A percentile compares a stretch with the other conserved stretches of the same genome.
Evolutionary conservation across 2,329 filamentous ascomycete species (phyloP).

Genomic region (Colletotrichum sp.): DNA sequence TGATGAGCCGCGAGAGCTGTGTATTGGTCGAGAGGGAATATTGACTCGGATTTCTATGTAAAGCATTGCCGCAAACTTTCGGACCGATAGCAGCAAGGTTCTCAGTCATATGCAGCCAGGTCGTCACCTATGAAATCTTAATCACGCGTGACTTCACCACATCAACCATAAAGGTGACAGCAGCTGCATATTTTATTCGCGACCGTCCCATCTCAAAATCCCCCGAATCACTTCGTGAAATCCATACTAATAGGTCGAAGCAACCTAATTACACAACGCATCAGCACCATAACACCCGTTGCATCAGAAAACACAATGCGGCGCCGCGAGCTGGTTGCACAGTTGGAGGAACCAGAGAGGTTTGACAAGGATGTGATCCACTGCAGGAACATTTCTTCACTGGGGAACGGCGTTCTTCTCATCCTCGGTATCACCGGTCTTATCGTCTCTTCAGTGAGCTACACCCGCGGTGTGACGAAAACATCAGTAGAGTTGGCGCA

Average conservation of each 20-base stretch:
- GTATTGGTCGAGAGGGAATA: background rate
- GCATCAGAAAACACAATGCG: background rate
- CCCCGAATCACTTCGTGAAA: accelerated
- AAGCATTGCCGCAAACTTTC: background rate
- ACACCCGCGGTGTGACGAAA: background rate
- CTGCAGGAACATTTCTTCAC: background rate
- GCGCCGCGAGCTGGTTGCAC: background rate
- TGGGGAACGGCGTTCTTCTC: background rate
- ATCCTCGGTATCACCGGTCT: background rate
- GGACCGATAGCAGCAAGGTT: background rate
- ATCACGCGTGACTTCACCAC: background rate
- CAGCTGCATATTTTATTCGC: background rate
- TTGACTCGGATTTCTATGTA: background rate
- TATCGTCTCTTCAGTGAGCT: background rate
- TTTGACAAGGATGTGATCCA: background rate
- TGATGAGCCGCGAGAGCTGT: background rate
- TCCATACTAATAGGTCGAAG: background rate
- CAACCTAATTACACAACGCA: background rate
- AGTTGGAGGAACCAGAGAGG: background rate
- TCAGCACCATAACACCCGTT: background rate
- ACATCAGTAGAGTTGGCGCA: background rate
- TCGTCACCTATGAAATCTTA: background rate
- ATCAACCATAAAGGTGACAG: background rate
- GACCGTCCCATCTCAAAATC: background rate
- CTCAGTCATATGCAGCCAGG: background rate